phyloP scores from a whole-genome alignment of 805 yeast genomes.

The Schizosaccharomyces osmophilus region DNA sequence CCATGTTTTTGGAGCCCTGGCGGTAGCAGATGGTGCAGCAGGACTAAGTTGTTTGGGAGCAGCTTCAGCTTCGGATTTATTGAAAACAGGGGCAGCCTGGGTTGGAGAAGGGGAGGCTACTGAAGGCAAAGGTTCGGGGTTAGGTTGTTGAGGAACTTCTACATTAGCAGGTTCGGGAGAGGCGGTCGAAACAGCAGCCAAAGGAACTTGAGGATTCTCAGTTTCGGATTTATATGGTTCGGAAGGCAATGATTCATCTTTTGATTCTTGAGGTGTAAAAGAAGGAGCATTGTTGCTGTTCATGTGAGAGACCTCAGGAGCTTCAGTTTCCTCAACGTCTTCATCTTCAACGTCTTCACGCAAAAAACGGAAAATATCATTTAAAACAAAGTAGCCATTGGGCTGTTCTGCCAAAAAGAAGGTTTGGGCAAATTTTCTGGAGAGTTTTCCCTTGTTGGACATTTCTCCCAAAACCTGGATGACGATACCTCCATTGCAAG shows the following conservation, averaged over 20 bases:
- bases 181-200: not conserved
- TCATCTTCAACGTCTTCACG: conserved; percentile 12
- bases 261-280: too few species aligned
- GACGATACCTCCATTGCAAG: conserved; percentile 14
- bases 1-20: not conserved
- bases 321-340: conserved; percentile 8
- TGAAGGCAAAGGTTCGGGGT: not conserved
- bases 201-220: not conserved
- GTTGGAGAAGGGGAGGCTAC: not conserved
- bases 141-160: not conserved
- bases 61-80: not conserved
- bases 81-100: not conserved
- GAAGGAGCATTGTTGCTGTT: too few species aligned
- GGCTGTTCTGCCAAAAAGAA: conserved; percentile 16
- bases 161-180: not conserved
- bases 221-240: not conserved
- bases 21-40: not conserved
- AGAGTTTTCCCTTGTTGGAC: conserved; percentile 13
- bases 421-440: conserved; percentile 19
- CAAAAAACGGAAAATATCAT: conserved; percentile 17
- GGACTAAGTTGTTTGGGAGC: not conserved
- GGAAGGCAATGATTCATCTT: not conserved
- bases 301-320: not conserved
- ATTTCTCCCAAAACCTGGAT: conserved; percentile 20
- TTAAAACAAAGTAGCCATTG: conserved; percentile 13